Evolutionary conservation across 306 rosid genomes (phyloP).

Genomic region (Cicer cuneatum): DNA sequence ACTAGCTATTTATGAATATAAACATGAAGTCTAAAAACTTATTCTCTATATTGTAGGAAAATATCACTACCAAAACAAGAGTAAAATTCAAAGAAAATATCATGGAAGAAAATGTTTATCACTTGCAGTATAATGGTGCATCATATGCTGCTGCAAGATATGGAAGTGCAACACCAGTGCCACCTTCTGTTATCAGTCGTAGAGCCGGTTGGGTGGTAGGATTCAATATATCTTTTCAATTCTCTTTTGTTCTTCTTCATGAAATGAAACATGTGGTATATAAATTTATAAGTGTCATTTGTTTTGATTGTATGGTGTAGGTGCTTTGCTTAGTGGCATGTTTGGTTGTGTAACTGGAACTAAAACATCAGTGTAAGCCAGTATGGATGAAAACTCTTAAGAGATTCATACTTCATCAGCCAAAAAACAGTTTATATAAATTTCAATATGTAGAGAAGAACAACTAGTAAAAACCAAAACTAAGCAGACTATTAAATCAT

Average conservation of each 20-base stretch:
- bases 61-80: too few relatives aligned
- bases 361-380: conserved; percentile 67
- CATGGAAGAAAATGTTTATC: conserved; percentile 11
- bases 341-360: conserved; percentile 73
- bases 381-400: background rate
- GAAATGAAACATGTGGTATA: background rate
- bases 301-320: conserved; percentile 64
- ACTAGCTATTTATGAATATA: too few relatives aligned
- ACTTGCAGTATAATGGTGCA: conserved; percentile 73
- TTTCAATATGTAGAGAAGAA: background rate
- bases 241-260: conserved; percentile 17
- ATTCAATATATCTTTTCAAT: conserved; percentile 24
- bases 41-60: too few relatives aligned
- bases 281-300: too few relatives aligned
- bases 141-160: conserved; percentile 81
- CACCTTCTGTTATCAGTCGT: conserved; percentile 76
- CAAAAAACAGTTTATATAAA: background rate
- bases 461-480: background rate
- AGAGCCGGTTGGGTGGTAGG: conserved; percentile 86
- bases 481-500: background rate
- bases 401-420: too few relatives aligned
- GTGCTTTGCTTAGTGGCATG: conserved; percentile 68
- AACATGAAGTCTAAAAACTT: too few relatives aligned
- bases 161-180: conserved; percentile 87
- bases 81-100: too few relatives aligned